Percentiles rank a stretch among this genome's conserved stretches.
Evolutionary conservation across 1,284 basidiomycete species (phyloP).

Genomic region (Leccinum subrobustum): DNA sequence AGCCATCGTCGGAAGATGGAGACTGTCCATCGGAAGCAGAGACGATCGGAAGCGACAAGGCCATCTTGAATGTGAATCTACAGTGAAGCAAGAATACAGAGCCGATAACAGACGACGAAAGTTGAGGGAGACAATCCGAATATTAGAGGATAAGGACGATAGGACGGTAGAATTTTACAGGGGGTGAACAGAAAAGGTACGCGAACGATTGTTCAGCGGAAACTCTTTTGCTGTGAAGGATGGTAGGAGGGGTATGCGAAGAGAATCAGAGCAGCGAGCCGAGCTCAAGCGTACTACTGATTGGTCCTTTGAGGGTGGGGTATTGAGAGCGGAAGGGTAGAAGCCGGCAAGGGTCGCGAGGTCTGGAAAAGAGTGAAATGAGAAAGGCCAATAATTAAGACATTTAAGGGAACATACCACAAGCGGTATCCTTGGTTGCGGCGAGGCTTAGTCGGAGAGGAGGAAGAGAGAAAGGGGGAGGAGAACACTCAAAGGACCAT

Average conservation of each 20-base stretch:
- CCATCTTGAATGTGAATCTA: conserved; percentile 41
- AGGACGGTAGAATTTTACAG: conserved; percentile 22
- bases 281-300: conserved; percentile 64
- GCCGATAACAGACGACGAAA: conserved; percentile 8
- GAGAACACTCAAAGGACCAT: conserved; percentile 42
- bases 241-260: conserved; percentile 21
- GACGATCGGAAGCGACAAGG: conserved; percentile 50
- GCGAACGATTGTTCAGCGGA: conserved; percentile 62
- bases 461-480: conserved; percentile 37
- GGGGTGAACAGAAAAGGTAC: conserved; percentile 33
- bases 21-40: conserved; percentile 43
- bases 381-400: not conserved
- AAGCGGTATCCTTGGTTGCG: conserved; percentile 79
- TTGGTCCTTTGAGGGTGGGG: conserved; percentile 32
- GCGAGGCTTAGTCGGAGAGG: conserved; percentile 45
- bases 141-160: conserved; percentile 21
- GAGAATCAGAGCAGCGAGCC: conserved; percentile 54
- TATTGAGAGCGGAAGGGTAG: conserved; percentile 49
- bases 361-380: conserved; percentile 44
- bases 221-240: conserved; percentile 35
- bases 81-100: conserved; percentile 14
- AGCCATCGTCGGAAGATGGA: conserved; percentile 45
- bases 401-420: conserved; percentile 42
- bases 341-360: conserved; percentile 96
- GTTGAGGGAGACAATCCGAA: not conserved